Evolutionary conservation across 2,329 filamentous ascomycete species (phyloP), one percentile per base, ranked within the genome.

Genomic region (Nannizziopsis arthrosporioides): DNA sequence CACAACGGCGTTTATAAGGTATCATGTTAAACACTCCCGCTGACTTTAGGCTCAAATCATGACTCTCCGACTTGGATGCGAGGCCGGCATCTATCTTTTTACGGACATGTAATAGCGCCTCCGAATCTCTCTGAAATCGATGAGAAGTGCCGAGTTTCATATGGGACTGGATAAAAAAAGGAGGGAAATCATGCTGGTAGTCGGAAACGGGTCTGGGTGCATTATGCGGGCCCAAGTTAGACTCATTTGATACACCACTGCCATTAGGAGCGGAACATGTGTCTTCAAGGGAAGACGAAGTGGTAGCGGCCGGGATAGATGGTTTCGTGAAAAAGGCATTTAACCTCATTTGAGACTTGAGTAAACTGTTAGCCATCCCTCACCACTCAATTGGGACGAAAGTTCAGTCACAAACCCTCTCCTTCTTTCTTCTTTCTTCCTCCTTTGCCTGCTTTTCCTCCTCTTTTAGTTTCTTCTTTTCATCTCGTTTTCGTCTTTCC

Each of bases 161-260:
- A 58, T 86, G 76, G 2, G 80, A 73, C 50, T 86, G 83, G 40
- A 92, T 60, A 53, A 84, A 89, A 63, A 95, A 96, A 0, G 85
- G 81, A 30, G 87, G 76, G 59, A 96, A 96, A 32, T 74, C 70
- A 55, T 78, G 80, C 14, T 84, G 70, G 55, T 86, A 89, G 39
- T 78, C 73, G 0, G 76, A 73, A 18, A 66, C 57, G 3, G 57
- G 54, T 14, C 55, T 48, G 2, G 49, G 14, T 8, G 54, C 47
- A 8, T 50, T 51, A 11, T 51, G 55, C 44, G 58, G 42, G 35
- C 50, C 60, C 8, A 52, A 50, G 10, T 54, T 51, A 11, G 8
- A 59, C 53, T 18, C 50, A 39, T 14, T 54, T 50, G 51, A 39
- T 51, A 44, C 35, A 22, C 50, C 44, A 48, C 51, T 55, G 48